A percentile compares a stretch with the other conserved stretches of the same genome.
Evolutionary conservation across 108 stramenopile genomes (phyloP).

Genomic region (Cyclotella atomus): DNA sequence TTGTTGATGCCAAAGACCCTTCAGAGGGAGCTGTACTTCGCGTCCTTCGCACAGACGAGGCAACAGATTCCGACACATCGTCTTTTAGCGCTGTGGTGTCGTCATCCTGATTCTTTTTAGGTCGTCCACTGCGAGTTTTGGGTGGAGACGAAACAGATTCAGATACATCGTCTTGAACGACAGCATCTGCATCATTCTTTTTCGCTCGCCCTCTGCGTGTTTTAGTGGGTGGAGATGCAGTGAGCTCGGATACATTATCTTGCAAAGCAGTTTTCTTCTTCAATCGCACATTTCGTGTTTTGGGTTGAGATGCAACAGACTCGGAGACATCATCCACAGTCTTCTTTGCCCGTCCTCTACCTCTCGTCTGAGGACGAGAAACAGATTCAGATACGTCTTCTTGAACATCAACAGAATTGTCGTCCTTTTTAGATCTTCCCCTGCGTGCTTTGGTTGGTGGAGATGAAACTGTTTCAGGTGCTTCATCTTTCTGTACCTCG

Average conservation of each 20-base stretch:
- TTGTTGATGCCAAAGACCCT: background rate
- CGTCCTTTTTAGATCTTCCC: background rate
- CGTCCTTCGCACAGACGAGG: background rate
- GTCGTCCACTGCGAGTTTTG: background rate
- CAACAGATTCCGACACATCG: background rate
- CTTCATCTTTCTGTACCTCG: background rate
- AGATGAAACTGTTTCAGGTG: background rate
- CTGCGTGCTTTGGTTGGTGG: conserved; percentile 1
- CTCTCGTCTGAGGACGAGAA: background rate
- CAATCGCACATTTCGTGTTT: background rate
- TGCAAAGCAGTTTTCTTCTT: background rate
- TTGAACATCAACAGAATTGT: background rate
- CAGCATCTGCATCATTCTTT: background rate
- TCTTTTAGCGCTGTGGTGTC: no score
- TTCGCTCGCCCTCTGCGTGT: no score
- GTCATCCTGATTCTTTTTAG: background rate
- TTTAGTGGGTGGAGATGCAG: no score
- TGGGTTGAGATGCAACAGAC: background rate
- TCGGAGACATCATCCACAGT: background rate
- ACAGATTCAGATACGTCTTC: background rate
- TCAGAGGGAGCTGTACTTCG: background rate
- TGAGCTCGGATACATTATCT: background rate
- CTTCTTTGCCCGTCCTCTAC: background rate
- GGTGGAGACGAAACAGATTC: background rate
- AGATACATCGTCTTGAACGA: background rate